These are phyloP conservation scores for Cladosporium sp. DNA, from an alignment of 2,329 filamentous ascomycete genomes.

Conservation along the genomic window DNA sequence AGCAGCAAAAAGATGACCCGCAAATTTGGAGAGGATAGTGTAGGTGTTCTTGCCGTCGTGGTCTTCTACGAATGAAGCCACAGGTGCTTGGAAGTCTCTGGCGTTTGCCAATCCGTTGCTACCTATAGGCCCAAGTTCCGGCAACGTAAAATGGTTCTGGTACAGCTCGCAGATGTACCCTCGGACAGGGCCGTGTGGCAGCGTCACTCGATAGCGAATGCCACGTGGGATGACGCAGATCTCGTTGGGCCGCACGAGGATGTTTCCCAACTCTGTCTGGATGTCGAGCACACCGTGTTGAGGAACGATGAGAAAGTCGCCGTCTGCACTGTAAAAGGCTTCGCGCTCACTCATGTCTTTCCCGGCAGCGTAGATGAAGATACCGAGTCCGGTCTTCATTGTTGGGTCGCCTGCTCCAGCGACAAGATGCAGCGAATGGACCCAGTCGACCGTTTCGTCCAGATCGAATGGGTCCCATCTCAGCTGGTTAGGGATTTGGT, in stretches of 20 bases:
- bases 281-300: slow-evolving; percentile 67
- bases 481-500: slow-evolving; percentile 77
- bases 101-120: slow-evolving; percentile 66
- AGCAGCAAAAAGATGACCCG: slow-evolving; percentile 60
- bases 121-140: slow-evolving; percentile 66
- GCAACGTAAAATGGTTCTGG: slow-evolving; percentile 64
- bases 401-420: slow-evolving; percentile 78
- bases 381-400: slow-evolving; percentile 75
- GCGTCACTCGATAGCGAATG: slow-evolving; percentile 61
- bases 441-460: slow-evolving; percentile 67
- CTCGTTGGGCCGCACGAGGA: slow-evolving; percentile 68
- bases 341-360: slow-evolving; percentile 72
- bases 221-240: slow-evolving; percentile 66
- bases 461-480: slow-evolving; percentile 79
- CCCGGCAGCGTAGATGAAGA: slow-evolving; percentile 77
- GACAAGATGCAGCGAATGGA: slow-evolving; percentile 68
- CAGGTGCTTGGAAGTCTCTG: slow-evolving; percentile 64
- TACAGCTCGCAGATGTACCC: slow-evolving; percentile 70
- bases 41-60: slow-evolving; percentile 56
- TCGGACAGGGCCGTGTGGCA: slow-evolving; percentile 60
- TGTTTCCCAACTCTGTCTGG: slow-evolving; percentile 65
- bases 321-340: slow-evolving; percentile 80
- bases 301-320: slow-evolving; percentile 66
- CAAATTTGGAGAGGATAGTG: slow-evolving; percentile 62
- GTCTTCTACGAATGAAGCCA: slow-evolving; percentile 58